Evolutionary conservation across 2,329 filamentous ascomycete genomes (phyloP).

Genomic region (Botrytis fragariae): DNA sequence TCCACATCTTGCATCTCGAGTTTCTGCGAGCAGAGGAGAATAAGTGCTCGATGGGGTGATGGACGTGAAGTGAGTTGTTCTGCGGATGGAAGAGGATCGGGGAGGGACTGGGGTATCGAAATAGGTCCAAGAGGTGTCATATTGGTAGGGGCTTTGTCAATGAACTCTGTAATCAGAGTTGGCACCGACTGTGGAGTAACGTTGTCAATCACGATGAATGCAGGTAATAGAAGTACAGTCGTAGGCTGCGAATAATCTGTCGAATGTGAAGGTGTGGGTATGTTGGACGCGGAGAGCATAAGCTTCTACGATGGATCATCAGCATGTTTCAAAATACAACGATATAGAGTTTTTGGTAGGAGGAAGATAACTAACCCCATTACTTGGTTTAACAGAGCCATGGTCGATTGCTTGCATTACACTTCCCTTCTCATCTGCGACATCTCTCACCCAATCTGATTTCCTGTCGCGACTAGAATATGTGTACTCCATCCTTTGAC

Average conservation of each 20-base stretch:
- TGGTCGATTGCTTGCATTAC: conserved; percentile 72
- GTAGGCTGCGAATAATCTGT: conserved; percentile 67
- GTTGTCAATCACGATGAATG: conserved; percentile 79
- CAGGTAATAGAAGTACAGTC: conserved; percentile 77
- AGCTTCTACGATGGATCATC: conserved; percentile 57
- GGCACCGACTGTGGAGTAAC: conserved; percentile 74
- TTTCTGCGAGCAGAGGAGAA: conserved; percentile 92
- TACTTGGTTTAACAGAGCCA: conserved; percentile 57
- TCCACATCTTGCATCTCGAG: conserved; percentile 91
- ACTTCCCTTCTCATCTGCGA: conserved; percentile 81
- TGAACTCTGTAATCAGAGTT: conserved; percentile 65
- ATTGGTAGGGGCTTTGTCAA: conserved; percentile 73
- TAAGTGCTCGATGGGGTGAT: conserved; percentile 79
- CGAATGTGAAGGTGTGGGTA: conserved; percentile 70
- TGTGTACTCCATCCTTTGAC: conserved; percentile 89
- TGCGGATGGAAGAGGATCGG: conserved; percentile 37
- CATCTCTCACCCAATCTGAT: conserved; percentile 88
- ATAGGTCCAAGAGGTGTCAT: conserved; percentile 65
- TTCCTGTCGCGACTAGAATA: conserved; percentile 88
- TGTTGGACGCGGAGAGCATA: conserved; percentile 91
- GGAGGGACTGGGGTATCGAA: conserved; percentile 38
- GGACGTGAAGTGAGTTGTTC: conserved; percentile 55
- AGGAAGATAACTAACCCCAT: conserved; percentile 57
- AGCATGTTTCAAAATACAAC: conserved; percentile 27
- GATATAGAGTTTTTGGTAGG: neutral